Evolutionary conservation across 805 yeast species (phyloP), one percentile per base, ranked within the genome.

Genomic region (Saturnispora dispora): DNA sequence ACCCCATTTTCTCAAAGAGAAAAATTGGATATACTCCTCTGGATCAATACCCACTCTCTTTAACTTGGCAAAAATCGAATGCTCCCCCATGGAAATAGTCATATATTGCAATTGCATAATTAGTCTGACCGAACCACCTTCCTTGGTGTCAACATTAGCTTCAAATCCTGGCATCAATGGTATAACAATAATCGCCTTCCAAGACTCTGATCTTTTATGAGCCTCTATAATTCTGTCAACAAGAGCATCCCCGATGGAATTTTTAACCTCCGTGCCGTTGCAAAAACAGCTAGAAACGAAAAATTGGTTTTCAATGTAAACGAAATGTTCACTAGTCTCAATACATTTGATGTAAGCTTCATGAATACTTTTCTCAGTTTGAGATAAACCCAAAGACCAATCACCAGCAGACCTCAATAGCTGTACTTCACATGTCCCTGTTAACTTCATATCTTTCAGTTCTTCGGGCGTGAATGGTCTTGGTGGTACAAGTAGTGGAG

Each of bases 81-180:
- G 76, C 10, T 83, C 77, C 2, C 99, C 99, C 62, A 96, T 79
- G 0, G 95, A 86, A 18, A 93, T 93, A 2, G 96, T 84, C 81
- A 88, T 82, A 66, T 81, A 93, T 68, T 93, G 98, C 63, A 97
- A 89, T 68, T 89, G 91, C 93, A 91, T 90, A 58, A 93, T 95
- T 25, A 93, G 83, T 61, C 99, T 80, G 4, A 93, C 89, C n/a
- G 96, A 79, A 0, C 96, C 85, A 1, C 96, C 99, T 57, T 89
- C 96, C 15, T 93, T 85, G 55, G 85, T 80, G 63, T 91, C 98
- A 20, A 95, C 95, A 57, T 88, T 86, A 27, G 96, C 82, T 61
- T 85, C 93, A 65, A 95, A 93, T 0, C 99, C 99, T 1, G 99
- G 99, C 93, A 93, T 88, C 57, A 93, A 73, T 3, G 99, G 99